Conservation (phyloP, 345 rosid genomes). For the Citropsis articulata region DNA sequence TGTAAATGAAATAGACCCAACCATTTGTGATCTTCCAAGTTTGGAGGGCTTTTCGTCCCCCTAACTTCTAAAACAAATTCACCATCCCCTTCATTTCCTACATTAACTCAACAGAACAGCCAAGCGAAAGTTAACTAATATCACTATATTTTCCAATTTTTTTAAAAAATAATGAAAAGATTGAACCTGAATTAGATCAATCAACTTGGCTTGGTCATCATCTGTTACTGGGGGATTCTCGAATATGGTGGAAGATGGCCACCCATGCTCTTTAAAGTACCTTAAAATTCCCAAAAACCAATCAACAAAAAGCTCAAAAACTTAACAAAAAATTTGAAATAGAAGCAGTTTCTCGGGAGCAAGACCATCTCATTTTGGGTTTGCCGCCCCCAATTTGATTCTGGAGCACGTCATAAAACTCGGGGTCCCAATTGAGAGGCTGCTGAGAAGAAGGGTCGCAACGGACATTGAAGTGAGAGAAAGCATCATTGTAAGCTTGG, state of each 20-base stretch:
- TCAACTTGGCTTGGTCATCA: constrained; percentile 61
- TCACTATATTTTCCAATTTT: background rate
- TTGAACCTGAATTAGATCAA: constrained; percentile 80
- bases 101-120: background rate
- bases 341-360: background rate
- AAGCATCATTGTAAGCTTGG: constrained; percentile 94
- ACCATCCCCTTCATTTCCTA: background rate
- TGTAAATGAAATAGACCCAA: background rate
- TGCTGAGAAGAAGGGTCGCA: constrained; percentile 48
- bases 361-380: constrained; percentile 93
- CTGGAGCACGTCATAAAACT: constrained; percentile 85
- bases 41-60: background rate
- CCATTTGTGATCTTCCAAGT: background rate
- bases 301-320: background rate
- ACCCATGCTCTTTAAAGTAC: constrained; percentile 90
- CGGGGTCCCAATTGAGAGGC: constrained; percentile 64
- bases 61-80: background rate
- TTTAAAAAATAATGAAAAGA: background rate
- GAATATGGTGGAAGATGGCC: constrained; percentile 79
- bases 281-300: constrained; percentile 25
- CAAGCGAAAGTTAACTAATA: background rate
- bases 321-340: background rate
- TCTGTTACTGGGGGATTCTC: constrained; percentile 58
- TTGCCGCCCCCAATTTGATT: constrained; percentile 88
- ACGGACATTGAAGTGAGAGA: constrained; percentile 72